Conservation (phyloP, 306 rosid genomes). For the Dicorynia guianensis region DNA sequence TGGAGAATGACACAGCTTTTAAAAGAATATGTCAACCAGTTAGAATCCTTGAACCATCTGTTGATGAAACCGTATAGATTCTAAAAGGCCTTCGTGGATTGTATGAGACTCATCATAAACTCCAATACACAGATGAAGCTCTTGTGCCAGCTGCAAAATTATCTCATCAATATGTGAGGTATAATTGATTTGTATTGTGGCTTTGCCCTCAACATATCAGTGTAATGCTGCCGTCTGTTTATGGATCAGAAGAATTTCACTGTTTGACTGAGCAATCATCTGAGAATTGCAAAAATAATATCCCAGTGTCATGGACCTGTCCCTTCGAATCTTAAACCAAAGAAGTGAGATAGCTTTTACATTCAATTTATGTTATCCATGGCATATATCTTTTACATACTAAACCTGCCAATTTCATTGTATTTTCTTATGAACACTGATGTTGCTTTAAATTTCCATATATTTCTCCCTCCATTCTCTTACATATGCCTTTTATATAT, state of each 20-base stretch:
- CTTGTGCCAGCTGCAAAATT: slow-evolving; percentile 69
- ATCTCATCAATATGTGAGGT: slow-evolving; percentile 74
- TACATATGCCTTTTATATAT: neutral
- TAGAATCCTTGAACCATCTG: slow-evolving; percentile 66
- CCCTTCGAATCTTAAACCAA: neutral
- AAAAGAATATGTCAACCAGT: slow-evolving; percentile 66
- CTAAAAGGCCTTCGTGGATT: slow-evolving; percentile 72
- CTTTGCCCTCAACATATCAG: neutral
- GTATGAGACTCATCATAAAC: slow-evolving; percentile 76
- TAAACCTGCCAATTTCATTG: neutral
- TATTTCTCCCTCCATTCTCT: neutral
- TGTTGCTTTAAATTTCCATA: neutral
- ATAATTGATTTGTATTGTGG: neutral
- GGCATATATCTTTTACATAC: neutral
- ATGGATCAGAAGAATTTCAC: neutral
- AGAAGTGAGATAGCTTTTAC: neutral
- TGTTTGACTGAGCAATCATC: neutral
- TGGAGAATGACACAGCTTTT: slow-evolving; percentile 70
- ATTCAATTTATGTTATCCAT: too few species aligned
- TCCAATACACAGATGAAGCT: slow-evolving; percentile 73
- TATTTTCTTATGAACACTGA: neutral
- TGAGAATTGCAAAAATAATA: too few species aligned
- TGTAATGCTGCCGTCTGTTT: neutral
- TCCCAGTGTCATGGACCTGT: neutral
- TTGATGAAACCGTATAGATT: slow-evolving; percentile 70